Conservation (phyloP, 163 green algal species). For the Scenedesmus sp. region DNA sequence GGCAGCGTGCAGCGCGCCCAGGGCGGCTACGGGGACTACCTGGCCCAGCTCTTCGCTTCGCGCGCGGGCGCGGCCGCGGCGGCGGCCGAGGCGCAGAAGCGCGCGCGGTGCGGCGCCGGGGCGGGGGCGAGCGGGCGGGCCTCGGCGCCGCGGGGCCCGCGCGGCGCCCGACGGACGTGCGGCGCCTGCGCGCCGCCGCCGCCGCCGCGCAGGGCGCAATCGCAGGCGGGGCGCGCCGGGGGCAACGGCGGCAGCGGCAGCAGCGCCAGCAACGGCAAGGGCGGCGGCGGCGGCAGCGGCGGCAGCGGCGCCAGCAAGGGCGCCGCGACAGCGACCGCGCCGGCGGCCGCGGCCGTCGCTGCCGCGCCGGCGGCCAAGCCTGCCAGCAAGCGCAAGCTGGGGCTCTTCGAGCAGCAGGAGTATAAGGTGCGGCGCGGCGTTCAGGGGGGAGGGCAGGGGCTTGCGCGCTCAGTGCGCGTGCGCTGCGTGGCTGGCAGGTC, state of each 20-base stretch:
- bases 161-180: too few relatives aligned
- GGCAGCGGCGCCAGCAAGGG: background rate
- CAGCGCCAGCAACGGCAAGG: slow-evolving; percentile 35
- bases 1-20: slow-evolving; percentile 68
- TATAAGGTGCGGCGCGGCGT: slow-evolving; percentile 56
- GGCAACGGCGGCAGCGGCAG: background rate
- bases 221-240: background rate
- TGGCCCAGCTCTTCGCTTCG: slow-evolving; percentile 33
- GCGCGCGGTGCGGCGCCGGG: slow-evolving; percentile 11
- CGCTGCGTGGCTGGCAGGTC: too few relatives aligned
- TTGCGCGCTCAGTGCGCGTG: too few relatives aligned
- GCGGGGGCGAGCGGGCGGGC: too few relatives aligned
- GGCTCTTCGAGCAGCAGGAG: slow-evolving; percentile 67
- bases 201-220: slow-evolving; percentile 6
- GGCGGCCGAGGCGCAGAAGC: slow-evolving; percentile 34
- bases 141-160: too few relatives aligned
- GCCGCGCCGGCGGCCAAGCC: slow-evolving; percentile 4
- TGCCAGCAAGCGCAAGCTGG: slow-evolving; percentile 55
- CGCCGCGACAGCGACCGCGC: background rate
- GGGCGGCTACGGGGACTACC: slow-evolving; percentile 67
- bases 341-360: slow-evolving; percentile 16
- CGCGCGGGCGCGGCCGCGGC: slow-evolving; percentile 16
- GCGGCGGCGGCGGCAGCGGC: slow-evolving; percentile 26
- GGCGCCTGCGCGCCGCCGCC: too few relatives aligned
- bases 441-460: too few relatives aligned